Conservation (phyloP, 2,329 filamentous ascomycete genomes). For the Sporothrix schenckii region DNA sequence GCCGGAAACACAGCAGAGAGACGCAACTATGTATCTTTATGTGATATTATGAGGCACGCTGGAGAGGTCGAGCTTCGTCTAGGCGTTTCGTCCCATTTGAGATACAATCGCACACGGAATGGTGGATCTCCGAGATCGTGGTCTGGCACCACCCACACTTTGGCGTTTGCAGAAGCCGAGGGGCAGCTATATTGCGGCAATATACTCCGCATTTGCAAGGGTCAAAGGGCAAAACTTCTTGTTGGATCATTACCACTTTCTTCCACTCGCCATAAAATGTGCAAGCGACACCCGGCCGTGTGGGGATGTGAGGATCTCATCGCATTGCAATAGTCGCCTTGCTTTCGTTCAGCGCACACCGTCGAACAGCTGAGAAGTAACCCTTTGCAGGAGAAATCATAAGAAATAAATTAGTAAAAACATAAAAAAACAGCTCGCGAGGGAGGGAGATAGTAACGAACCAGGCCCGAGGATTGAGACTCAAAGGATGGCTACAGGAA, state of each 20-base stretch:
- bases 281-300: background rate
- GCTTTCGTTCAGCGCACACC: background rate
- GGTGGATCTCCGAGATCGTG: constrained; percentile 28
- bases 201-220: background rate
- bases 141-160: constrained; percentile 19
- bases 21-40: no score
- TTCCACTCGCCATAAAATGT: background rate
- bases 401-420: background rate
- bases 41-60: background rate
- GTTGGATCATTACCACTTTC: background rate
- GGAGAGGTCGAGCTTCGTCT: background rate
- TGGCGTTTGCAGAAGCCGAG: constrained; percentile 18
- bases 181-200: constrained; percentile 5
- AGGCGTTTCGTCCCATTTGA: constrained; percentile 17
- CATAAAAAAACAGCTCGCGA: background rate
- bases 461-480: background rate
- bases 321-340: background rate
- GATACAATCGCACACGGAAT: constrained; percentile 5
- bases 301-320: background rate
- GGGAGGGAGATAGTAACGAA: no score
- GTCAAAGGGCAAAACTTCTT: background rate
- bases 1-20: background rate
- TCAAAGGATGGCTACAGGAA: background rate
- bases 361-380: background rate
- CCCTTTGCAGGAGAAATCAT: constrained; percentile 10